phyloP scores from a whole-genome alignment of 2,329 filamentous ascomycete species.

The Apiospora saccharicola region DNA sequence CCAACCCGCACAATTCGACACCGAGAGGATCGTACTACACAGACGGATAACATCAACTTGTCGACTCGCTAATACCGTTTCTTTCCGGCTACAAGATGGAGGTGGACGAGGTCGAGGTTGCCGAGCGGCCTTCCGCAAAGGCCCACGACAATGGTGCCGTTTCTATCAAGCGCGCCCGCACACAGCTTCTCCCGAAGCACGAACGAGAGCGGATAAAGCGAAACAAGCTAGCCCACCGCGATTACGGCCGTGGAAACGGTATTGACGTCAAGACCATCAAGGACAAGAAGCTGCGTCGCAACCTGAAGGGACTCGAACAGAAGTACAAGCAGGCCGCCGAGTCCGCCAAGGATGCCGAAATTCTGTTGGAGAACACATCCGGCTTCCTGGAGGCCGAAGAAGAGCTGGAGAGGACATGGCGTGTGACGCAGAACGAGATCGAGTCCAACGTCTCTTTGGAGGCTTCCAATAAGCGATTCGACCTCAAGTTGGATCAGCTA shows the following conservation, averaged over 20 bases:
- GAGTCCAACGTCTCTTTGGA: constrained; percentile 76
- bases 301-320: constrained; percentile 77
- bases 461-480: constrained; percentile 91
- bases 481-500: constrained; percentile 80
- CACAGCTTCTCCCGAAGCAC: constrained; percentile 59
- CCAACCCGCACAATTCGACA: not conserved
- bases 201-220: constrained; percentile 61
- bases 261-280: constrained; percentile 77
- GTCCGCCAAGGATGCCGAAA: constrained; percentile 93
- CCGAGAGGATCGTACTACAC: not conserved
- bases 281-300: constrained; percentile 89
- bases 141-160: constrained; percentile 61
- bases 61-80: not conserved
- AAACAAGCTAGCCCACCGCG: constrained; percentile 69
- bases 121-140: constrained; percentile 45
- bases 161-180: constrained; percentile 55
- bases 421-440: constrained; percentile 89
- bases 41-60: no score
- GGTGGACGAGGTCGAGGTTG: constrained; percentile 37
- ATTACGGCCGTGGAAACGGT: constrained; percentile 84
- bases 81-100: constrained; percentile 35
- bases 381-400: constrained; percentile 90
- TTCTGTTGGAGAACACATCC: constrained; percentile 83
- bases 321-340: constrained; percentile 84
- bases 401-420: constrained; percentile 91